A percentile compares a stretch with the other conserved stretches of the same genome.
Conservation (phyloP, 257 asterid species). For the Mitragyna speciosa region DNA sequence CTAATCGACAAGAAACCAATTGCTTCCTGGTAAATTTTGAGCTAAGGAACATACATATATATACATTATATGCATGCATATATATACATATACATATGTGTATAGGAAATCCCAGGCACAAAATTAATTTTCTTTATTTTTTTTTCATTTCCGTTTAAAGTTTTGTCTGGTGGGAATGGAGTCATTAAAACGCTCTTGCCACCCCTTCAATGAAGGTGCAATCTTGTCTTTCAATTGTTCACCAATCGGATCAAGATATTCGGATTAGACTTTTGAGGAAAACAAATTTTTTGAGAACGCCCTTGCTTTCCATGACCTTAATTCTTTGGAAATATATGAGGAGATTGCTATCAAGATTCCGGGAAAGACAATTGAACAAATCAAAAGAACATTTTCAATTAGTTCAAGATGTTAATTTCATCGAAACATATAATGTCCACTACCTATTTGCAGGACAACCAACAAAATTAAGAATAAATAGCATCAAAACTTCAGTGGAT, state of each 20-base stretch:
- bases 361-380: constrained; percentile 14
- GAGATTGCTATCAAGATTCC: constrained; percentile 15
- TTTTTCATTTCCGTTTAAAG: neutral
- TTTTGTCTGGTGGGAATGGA: neutral
- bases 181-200: neutral
- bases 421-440: constrained; percentile 2
- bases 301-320: constrained; percentile 18
- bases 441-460: neutral
- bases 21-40: neutral
- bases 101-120: neutral
- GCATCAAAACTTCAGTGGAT: neutral
- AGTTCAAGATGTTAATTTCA: constrained; percentile 17
- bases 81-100: neutral
- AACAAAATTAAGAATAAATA: neutral
- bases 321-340: constrained; percentile 12
- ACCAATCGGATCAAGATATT: neutral
- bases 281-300: constrained; percentile 18
- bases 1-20: neutral
- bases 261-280: constrained; percentile 26
- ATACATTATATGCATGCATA: neutral
- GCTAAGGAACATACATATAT: neutral
- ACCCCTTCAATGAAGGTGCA: neutral
- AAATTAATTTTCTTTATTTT: neutral
- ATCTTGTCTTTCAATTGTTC: neutral
- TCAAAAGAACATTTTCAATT: constrained; percentile 19